phyloP scores from a whole-genome alignment of 2,329 filamentous ascomycete species.

The Monilinia aucupariae region DNA sequence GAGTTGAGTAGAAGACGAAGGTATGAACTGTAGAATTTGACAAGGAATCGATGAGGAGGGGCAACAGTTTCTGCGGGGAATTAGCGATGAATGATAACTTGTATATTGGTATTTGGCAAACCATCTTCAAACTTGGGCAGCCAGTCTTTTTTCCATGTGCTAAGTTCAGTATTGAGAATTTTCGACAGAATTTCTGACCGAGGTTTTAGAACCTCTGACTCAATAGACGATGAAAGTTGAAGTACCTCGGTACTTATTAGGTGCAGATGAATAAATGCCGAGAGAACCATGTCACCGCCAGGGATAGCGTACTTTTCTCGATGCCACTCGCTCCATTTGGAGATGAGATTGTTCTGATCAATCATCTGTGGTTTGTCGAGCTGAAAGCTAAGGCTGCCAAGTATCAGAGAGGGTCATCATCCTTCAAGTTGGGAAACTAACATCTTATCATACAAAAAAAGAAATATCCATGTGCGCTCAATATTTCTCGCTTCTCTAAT shows the following conservation, averaged over 20 bases:
- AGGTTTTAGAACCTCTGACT: background rate
- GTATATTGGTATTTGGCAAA: slow-evolving; percentile 2
- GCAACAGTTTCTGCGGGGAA: slow-evolving; percentile 12
- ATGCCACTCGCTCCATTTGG: slow-evolving; percentile 37
- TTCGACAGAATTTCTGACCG: slow-evolving; percentile 18
- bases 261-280: slow-evolving; percentile 38
- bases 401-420: background rate
- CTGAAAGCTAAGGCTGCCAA: slow-evolving; percentile 38
- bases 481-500: slow-evolving; percentile 35
- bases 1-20: slow-evolving; percentile 38
- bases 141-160: slow-evolving; percentile 24
- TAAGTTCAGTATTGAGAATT: slow-evolving; percentile 21
- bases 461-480: slow-evolving; percentile 38
- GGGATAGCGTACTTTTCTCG: slow-evolving; percentile 32
- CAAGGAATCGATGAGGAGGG: slow-evolving; percentile 37
- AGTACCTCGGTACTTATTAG: slow-evolving; percentile 37
- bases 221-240: slow-evolving; percentile 21
- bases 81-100: background rate
- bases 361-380: slow-evolving; percentile 42
- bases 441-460: slow-evolving; percentile 41
- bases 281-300: slow-evolving; percentile 36
- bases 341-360: slow-evolving; percentile 37
- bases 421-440: slow-evolving; percentile 19
- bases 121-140: slow-evolving; percentile 20
- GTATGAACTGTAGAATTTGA: slow-evolving; percentile 39